Base-by-base conservation (phyloP, 2,329 filamentous ascomycete species). In the Ceratocystiopsis brevicomis region DNA sequence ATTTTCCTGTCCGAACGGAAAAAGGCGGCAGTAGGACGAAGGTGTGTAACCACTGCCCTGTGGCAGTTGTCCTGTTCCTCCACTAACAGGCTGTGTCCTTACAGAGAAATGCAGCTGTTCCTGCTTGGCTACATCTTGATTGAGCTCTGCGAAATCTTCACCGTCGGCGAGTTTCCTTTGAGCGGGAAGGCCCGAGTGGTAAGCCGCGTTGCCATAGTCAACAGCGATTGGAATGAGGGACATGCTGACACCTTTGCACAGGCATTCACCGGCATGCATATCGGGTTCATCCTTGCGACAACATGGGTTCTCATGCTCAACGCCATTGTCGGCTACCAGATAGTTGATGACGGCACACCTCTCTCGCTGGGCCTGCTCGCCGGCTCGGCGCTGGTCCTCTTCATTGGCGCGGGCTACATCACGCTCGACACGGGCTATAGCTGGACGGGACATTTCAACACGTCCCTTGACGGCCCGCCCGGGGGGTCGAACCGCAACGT, bases 51-150 rank as follows among this genome's bases (percentile, higher is more conserved):
- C 33, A 3, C 13, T 13, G 11, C 33, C 33, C 13, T 11, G 32
- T 33, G 33, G 33, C 33, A 14, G 10, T 13, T 15, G 33, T 34
- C 15, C 10, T 30, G 25, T 30, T 11, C 10, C 10, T 30, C 25
- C 10, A 11, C 25, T 30, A 30, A 30, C 25, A 2, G 10, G 10
- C 25, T 8, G 25, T 30, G 6, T 11, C n/a, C 14, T 2, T 44
- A 45, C 55, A 93, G 90, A 60, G 90, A 98, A 62, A 96, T 98
- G 74, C 90, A 98, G 68, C 55, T 95, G 33, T 96, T 98, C 63
- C 73, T 98, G 41, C 49, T 83, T 37, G 79, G 81, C 41, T 98
- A 85, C 59, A 80, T 93, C 45, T 62, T 96, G 46, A 77, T 96
- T 48, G 77, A 82, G 53, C 82, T 98, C 54, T 95, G 87, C 62